Percentiles rank a stretch among this genome's conserved stretches.
These are phyloP conservation scores for Sordaria brevicollis DNA, from an alignment of 495 filamentous ascomycete genomes.

Conservation along the genomic window DNA sequence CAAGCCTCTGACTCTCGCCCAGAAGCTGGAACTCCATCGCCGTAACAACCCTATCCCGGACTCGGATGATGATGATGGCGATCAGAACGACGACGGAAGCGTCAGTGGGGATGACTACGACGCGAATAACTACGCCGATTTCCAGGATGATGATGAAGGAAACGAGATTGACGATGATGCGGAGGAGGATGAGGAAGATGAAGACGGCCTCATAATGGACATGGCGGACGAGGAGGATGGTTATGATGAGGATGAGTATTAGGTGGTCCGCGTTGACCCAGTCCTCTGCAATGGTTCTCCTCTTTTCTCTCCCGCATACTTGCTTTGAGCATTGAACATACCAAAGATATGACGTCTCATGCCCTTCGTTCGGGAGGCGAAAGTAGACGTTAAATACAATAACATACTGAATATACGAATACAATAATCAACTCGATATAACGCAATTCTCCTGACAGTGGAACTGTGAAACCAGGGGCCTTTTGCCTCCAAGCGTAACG, in stretches of 20 bases:
- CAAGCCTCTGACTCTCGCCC: conserved; percentile 4
- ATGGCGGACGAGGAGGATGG: neutral
- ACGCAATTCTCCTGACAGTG: too few species aligned
- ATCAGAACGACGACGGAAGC: conserved; percentile 1
- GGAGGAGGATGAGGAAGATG: neutral
- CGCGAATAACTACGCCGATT: conserved; percentile 9
- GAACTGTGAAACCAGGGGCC: too few species aligned
- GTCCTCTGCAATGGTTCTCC: too few species aligned
- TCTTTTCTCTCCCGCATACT: too few species aligned
- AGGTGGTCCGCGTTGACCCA: too few species aligned
- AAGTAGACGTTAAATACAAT: too few species aligned
- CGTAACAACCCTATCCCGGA: neutral
- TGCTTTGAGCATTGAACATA: too few species aligned
- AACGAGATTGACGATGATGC: neutral
- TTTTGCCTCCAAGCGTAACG: too few species aligned
- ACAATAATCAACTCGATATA: too few species aligned
- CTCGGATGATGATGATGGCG: conserved; percentile 1
- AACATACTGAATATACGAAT: too few species aligned
- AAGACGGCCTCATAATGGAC: neutral
- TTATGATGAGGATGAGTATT: neutral
- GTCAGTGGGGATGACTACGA: conserved; percentile 8
- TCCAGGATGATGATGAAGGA: conserved; percentile 11
- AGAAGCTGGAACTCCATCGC: conserved; percentile 9
- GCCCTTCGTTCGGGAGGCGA: too few species aligned
- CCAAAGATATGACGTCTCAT: too few species aligned